Evolutionary conservation across 164 flowering plant genomes (phyloP).

Genomic region (Cinnamomum chago): DNA sequence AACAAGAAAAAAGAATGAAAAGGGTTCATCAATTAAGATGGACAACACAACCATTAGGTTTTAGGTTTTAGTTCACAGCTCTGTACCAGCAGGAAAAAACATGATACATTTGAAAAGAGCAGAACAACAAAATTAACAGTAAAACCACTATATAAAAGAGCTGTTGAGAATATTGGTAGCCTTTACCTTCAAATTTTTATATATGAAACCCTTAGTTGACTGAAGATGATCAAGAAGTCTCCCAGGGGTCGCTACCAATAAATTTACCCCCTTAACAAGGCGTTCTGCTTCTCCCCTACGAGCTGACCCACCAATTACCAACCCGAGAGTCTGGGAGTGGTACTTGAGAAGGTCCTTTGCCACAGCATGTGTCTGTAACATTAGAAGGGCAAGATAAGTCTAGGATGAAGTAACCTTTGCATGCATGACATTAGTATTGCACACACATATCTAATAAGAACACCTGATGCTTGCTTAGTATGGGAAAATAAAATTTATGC

Average conservation of each 20-base stretch:
- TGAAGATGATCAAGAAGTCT: constrained; percentile 96
- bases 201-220: constrained; percentile 79
- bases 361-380: constrained; percentile 81
- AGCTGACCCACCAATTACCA: constrained; percentile 85
- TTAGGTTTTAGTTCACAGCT: neutral
- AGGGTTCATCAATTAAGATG: neutral
- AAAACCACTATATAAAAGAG: neutral
- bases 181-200: constrained; percentile 71
- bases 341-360: constrained; percentile 87
- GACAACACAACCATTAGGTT: neutral
- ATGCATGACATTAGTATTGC: neutral
- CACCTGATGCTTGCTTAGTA: no score
- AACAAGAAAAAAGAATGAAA: no score
- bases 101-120: neutral
- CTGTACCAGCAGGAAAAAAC: neutral
- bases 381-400: constrained; percentile 1
- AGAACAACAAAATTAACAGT: neutral
- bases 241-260: constrained; percentile 92
- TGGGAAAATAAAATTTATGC: no score
- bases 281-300: constrained; percentile 89
- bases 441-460: no score
- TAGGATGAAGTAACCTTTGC: neutral
- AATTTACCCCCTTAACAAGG: constrained; percentile 75
- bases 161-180: neutral
- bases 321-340: constrained; percentile 81